A percentile compares a stretch with the other conserved stretches of the same genome.
phyloP scores from a whole-genome alignment of 306 rosid genomes.

The Rosa persica region DNA sequence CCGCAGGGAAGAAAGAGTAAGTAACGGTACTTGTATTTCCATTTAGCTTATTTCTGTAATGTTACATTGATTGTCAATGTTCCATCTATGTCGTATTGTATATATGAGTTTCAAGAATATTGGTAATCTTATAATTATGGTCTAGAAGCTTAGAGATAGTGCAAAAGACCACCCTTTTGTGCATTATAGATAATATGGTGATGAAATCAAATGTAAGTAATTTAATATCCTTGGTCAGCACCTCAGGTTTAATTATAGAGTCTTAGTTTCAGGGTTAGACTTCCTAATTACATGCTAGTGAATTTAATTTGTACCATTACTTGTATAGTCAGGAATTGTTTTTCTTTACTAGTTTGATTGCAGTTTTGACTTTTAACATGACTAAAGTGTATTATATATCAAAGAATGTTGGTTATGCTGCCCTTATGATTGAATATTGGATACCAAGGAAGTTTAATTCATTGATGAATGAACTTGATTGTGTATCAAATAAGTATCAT shows the following conservation, averaged over 20 bases:
- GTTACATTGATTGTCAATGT: too few species aligned
- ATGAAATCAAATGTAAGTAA: background rate
- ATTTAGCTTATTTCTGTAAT: too few species aligned
- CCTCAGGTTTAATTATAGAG: background rate
- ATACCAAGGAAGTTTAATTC: too few species aligned
- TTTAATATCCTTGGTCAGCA: background rate
- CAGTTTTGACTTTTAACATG: slow-evolving; percentile 1
- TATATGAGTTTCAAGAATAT: too few species aligned
- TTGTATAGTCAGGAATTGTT: background rate
- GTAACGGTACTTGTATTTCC: too few species aligned
- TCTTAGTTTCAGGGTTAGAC: background rate
- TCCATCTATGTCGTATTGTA: too few species aligned
- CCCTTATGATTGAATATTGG: background rate
- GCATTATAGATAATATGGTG: background rate
- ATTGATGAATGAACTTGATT: too few species aligned
- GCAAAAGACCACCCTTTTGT: too few species aligned
- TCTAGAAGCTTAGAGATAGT: too few species aligned
- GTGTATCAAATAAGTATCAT: too few species aligned
- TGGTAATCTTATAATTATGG: too few species aligned
- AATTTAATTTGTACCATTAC: background rate
- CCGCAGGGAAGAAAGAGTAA: too few species aligned
- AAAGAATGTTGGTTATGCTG: background rate
- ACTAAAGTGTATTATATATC: background rate
- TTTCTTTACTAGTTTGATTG: background rate
- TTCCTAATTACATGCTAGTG: background rate